Percentiles rank a stretch among this genome's conserved stretches.
These are phyloP conservation scores for Solanum corneliomulleri DNA, from an alignment of 257 asterid genomes.

Conservation along the genomic window DNA sequence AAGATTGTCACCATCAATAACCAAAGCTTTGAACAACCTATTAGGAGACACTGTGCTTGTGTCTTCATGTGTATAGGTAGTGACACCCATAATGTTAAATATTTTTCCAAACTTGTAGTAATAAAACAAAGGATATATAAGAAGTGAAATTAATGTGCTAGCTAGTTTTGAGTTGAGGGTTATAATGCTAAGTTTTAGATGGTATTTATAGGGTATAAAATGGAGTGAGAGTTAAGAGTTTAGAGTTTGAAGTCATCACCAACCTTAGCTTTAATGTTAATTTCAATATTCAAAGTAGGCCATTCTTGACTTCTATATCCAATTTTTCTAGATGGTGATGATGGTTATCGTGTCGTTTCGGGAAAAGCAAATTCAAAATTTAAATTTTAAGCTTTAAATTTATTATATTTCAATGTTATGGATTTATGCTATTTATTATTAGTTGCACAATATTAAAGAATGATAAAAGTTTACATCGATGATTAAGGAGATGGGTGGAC, in stretches of 20 bases:
- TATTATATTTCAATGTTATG: too few relatives aligned
- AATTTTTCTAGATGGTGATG: background rate
- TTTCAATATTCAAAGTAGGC: background rate
- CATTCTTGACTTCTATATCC: background rate
- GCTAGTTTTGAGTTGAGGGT: background rate
- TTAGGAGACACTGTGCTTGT: background rate
- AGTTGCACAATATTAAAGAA: too few relatives aligned
- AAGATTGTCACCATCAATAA: background rate
- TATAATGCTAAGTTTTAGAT: background rate
- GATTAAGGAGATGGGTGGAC: too few relatives aligned
- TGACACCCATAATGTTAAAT: background rate
- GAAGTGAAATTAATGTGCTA: background rate
- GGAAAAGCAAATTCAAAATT: background rate
- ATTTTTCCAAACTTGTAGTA: background rate
- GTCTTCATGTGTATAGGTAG: background rate
- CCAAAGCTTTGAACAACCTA: conserved; percentile 6
- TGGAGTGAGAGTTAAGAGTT: background rate
- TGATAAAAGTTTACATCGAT: too few relatives aligned
- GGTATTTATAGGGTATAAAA: background rate
- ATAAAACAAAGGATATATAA: background rate
- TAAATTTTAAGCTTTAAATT: background rate
- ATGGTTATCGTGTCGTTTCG: fast-evolving
- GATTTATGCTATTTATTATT: too few relatives aligned
- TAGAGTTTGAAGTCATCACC: background rate
- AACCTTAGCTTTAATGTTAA: background rate